Evolutionary conservation across 495 filamentous ascomycete genomes (phyloP), one percentile per base, ranked within the genome.

Genomic region (Penicillium maclennaniae): DNA sequence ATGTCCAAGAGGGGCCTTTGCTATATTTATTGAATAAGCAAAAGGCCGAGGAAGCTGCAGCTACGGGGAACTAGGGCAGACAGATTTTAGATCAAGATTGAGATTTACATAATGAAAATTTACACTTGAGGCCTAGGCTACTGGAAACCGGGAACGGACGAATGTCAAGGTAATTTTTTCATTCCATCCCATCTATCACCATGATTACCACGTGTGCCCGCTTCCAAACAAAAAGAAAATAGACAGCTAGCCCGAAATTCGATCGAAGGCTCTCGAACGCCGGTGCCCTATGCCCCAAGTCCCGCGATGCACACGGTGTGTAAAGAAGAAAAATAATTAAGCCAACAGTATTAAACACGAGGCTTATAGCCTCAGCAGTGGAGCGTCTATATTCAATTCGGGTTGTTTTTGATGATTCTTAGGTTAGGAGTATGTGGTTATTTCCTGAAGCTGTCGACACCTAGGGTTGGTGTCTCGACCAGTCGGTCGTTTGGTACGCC

Each of bases 381-480:
- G 34, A 43, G 23, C 37, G 36, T 65, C 59, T 65, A 65, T 65
- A 46, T 49, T 51, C 17, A 49, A 39, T 44, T 42, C 31, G 43
- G 6, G 31, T 31, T 8, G 36, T 51, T 16, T 2, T 9, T 25
- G 10, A 7, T 26, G 17, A 12, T 26, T 44, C 5, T 26, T 14
- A 20, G 40, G 8, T 42, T 6, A 44, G 14, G 14, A 15, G 20
- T 44, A 5, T 44, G n/a, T 14, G 16, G 39, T 59, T 59, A 77
- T 58, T 77, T 85, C 49, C 89, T 80, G 59, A 96, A 88, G 39
- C 84, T 85, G 51, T 98, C 93, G 28, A 97, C 89, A 6, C 87
- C 85, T 45, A 98, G 78, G 27, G 79, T 84, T 20, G 93, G 93
- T 23, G 92, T 92, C 69, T 98, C 93, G 41, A 98, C 88, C 55